Conservation (phyloP, 495 filamentous ascomycete species). For the Neurospora tetrasperma region DNA sequence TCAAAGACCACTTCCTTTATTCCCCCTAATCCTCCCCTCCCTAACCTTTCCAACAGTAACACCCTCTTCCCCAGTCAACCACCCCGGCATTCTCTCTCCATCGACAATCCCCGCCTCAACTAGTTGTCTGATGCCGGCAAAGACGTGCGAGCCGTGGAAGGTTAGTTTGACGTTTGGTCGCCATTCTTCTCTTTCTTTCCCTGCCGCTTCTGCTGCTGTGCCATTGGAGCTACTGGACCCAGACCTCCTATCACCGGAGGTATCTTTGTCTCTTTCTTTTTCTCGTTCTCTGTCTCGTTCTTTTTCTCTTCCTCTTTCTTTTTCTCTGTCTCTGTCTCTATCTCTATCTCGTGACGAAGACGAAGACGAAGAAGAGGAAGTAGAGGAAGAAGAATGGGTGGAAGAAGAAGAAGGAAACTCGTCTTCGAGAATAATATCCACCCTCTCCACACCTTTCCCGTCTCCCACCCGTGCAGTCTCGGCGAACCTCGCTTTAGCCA, state of each 20-base stretch:
- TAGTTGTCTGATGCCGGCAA: slow-evolving; percentile 64
- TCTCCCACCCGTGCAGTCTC: slow-evolving; percentile 37
- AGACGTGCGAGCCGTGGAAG: slow-evolving; percentile 70
- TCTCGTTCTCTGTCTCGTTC: neutral
- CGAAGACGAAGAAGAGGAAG: neutral
- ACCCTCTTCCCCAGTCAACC: slow-evolving; percentile 83
- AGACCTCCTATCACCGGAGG: slow-evolving; percentile 11
- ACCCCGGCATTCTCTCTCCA: slow-evolving; percentile 70
- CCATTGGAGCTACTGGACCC: slow-evolving; percentile 17
- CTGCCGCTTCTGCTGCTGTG: slow-evolving; percentile 21
- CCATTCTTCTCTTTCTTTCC: slow-evolving; percentile 32
- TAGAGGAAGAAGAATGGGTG: neutral
- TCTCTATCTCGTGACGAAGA: neutral
- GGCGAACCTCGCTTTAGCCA: slow-evolving; percentile 50
- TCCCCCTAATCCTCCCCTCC: slow-evolving; percentile 46
- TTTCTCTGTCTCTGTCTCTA: neutral
- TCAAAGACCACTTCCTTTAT: slow-evolving; percentile 31
- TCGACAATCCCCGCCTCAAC: slow-evolving; percentile 65
- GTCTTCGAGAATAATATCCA: slow-evolving; percentile 52
- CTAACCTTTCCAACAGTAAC: slow-evolving; percentile 61
- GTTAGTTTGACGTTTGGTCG: slow-evolving; percentile 50
- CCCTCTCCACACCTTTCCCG: slow-evolving; percentile 46
- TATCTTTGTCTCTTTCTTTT: neutral
- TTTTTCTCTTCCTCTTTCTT: too few relatives aligned
- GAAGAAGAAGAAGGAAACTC: slow-evolving; percentile 27